Evolutionary conservation across 768 basidiomycete genomes (phyloP).

Genomic region (Agaricus subrufescens): DNA sequence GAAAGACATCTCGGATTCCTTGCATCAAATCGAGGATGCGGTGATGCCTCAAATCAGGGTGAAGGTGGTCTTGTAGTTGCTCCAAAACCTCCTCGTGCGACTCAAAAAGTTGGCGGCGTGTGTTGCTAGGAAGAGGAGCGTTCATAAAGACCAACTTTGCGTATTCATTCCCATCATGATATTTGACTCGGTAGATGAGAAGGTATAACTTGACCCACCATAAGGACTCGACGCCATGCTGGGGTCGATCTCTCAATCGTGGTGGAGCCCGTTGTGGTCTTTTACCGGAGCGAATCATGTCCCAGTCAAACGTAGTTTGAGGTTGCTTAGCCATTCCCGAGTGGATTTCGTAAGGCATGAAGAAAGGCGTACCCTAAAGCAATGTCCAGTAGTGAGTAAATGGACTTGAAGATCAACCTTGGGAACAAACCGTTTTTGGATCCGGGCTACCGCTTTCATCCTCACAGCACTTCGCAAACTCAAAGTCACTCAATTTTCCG

Average conservation of each 20-base stretch:
- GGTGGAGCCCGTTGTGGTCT: too few relatives aligned
- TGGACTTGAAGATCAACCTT: neutral
- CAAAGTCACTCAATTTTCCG: constrained; percentile 9
- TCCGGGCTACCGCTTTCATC: neutral
- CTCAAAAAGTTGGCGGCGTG: neutral
- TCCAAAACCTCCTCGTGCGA: neutral
- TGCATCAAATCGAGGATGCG: neutral
- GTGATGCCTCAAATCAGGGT: neutral
- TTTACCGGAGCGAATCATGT: too few relatives aligned
- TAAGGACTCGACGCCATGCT: constrained; percentile 8
- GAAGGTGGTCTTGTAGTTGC: neutral
- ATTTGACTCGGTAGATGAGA: neutral
- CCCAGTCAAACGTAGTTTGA: too few relatives aligned
- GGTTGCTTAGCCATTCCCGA: neutral
- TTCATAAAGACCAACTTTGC: neutral
- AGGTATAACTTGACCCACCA: constrained; percentile 7
- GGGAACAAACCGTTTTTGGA: neutral
- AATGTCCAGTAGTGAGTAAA: neutral
- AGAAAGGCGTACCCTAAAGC: constrained; percentile 8
- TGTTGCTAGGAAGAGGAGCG: neutral
- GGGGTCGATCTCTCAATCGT: neutral
- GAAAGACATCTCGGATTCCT: neutral
- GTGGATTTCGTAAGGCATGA: constrained; percentile 11
- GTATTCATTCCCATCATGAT: neutral
- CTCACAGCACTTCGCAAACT: constrained; percentile 8